Conservation (phyloP, 306 rosid genomes). For the Castanea crenata region DNA sequence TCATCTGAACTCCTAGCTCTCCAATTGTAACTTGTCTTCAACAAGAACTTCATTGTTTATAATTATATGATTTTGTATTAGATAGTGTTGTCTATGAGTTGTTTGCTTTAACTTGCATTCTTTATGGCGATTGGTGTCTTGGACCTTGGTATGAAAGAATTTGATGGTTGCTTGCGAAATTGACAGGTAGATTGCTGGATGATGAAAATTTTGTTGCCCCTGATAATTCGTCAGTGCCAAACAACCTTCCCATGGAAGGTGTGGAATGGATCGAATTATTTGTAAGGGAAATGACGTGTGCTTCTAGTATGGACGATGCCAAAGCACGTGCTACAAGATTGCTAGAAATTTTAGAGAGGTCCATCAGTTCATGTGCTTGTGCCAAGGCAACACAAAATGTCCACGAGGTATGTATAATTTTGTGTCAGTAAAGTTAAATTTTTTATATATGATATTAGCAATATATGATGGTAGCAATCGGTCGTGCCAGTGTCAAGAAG, state of each 20-base stretch:
- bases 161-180: conserved; percentile 1
- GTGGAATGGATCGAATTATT: conserved; percentile 88
- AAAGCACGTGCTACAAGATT: conserved; percentile 76
- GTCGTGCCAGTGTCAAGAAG: no score
- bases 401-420: conserved; percentile 50
- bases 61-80: background rate
- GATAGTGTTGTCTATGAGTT: background rate
- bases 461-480: no score
- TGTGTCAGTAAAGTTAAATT: no score
- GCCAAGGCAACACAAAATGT: conserved; percentile 58
- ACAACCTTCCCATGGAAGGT: conserved; percentile 69
- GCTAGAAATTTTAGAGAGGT: conserved; percentile 77
- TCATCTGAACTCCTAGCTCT: background rate
- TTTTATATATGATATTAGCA: no score
- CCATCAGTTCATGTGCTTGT: conserved; percentile 64
- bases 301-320: conserved; percentile 79
- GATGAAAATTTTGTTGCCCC: conserved; percentile 47
- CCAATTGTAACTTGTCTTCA: background rate
- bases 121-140: background rate
- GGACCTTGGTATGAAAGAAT: background rate
- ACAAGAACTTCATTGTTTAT: background rate
- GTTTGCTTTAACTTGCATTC: background rate
- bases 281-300: conserved; percentile 77
- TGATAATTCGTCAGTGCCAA: conserved; percentile 38
- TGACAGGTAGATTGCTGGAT: conserved; percentile 38